phyloP scores from a whole-genome alignment of 177 flowering plant species.

The Telopea speciosissima region DNA sequence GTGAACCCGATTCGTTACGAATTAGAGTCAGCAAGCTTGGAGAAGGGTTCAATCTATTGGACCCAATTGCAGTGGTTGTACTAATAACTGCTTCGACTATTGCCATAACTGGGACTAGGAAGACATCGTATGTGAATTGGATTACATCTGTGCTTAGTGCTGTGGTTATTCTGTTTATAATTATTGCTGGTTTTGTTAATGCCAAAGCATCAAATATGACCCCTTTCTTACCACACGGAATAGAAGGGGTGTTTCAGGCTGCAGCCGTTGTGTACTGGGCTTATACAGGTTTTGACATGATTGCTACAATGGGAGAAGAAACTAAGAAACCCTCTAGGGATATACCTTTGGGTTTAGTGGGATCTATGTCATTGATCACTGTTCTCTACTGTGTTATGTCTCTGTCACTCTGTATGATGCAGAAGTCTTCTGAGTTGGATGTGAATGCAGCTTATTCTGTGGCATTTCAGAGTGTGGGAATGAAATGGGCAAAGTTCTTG shows the following conservation, averaged over 20 bases:
- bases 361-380: conserved; percentile 69
- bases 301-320: conserved; percentile 88
- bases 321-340: conserved; percentile 62
- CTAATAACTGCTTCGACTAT: conserved; percentile 36
- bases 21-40: conserved; percentile 31
- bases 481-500: conserved; percentile 76
- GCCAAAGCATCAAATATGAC: conserved; percentile 37
- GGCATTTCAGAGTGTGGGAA: conserved; percentile 59
- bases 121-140: conserved; percentile 55
- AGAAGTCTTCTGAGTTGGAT: conserved; percentile 57
- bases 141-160: conserved; percentile 35
- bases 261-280: conserved; percentile 83
- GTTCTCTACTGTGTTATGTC: conserved; percentile 75
- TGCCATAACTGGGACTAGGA: conserved; percentile 49
- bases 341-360: conserved; percentile 69
- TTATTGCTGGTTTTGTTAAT: conserved; percentile 48
- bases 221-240: conserved; percentile 62
- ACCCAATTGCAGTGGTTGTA: conserved; percentile 55
- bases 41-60: conserved; percentile 53
- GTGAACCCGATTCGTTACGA: conserved; percentile 43
- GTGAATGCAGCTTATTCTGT: conserved; percentile 62
- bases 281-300: conserved; percentile 82
- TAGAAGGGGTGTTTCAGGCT: conserved; percentile 51
- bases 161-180: conserved; percentile 40
- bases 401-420: conserved; percentile 54